Conservation (phyloP, 1,284 basidiomycete species). For the Cutaneotrichosporon dermatis region DNA sequence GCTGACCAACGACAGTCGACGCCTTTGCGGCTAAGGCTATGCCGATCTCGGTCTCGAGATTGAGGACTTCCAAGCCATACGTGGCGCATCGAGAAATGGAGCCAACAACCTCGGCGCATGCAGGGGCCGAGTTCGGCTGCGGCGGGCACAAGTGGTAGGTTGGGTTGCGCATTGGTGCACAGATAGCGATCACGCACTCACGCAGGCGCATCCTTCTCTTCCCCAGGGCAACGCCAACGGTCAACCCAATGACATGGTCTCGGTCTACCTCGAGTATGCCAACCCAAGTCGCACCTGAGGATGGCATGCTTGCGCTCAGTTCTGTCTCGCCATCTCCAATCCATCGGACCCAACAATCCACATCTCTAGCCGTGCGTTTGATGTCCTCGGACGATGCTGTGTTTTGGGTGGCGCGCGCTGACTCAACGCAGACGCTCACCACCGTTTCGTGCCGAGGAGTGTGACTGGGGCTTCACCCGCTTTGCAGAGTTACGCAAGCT, state of each 20-base stretch:
- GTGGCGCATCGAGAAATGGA: slow-evolving; percentile 82
- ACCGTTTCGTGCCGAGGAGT: slow-evolving; percentile 99
- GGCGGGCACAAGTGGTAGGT: slow-evolving; percentile 95
- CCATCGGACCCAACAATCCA: slow-evolving; percentile 89
- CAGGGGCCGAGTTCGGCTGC: slow-evolving; percentile 95
- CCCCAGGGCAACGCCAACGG: slow-evolving; percentile 99
- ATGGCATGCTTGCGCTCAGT: slow-evolving; percentile 99
- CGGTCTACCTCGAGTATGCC: slow-evolving; percentile 98
- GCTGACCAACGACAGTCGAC: slow-evolving; percentile 58
- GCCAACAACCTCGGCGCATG: slow-evolving; percentile 89
- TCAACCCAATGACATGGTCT: slow-evolving; percentile 98
- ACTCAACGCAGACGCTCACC: slow-evolving; percentile 76
- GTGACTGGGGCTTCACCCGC: slow-evolving; percentile 99
- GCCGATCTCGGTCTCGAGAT: slow-evolving; percentile 91
- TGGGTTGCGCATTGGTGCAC: not conserved
- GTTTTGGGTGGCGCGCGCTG: not conserved
- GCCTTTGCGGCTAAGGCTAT: slow-evolving; percentile 91
- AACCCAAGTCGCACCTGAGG: slow-evolving; percentile 95
- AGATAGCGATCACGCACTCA: not conserved
- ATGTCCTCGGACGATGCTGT: not conserved
- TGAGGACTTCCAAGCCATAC: slow-evolving; percentile 87
- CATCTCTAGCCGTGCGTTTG: slow-evolving; percentile 84
- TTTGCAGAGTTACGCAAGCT: slow-evolving; percentile 97
- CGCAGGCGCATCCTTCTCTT: slow-evolving; percentile 90
- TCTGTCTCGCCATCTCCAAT: slow-evolving; percentile 97